phyloP scores from a whole-genome alignment of 805 yeast species.

The Starmerella floris region DNA sequence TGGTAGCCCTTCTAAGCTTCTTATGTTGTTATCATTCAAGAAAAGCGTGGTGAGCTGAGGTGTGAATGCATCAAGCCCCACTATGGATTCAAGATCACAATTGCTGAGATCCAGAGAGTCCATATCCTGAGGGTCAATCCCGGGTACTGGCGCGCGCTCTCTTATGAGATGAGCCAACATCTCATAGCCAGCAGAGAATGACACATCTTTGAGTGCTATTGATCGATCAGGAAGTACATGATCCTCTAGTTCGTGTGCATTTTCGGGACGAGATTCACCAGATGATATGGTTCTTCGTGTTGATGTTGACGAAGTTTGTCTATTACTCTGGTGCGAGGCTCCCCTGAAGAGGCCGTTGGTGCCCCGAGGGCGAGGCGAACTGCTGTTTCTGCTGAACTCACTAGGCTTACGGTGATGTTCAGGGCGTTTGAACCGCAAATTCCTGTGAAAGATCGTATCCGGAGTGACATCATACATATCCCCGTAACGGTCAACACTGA shows the following conservation, averaged over 20 bases:
- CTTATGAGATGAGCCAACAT: slow-evolving; percentile 9
- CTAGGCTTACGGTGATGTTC: background rate
- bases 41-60: slow-evolving; percentile 17
- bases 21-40: slow-evolving; percentile 13
- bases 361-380: background rate
- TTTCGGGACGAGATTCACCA: background rate
- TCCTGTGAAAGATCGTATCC: background rate
- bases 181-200: slow-evolving; percentile 13
- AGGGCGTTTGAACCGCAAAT: background rate
- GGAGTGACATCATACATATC: background rate
- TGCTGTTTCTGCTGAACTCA: background rate
- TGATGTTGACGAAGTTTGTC: background rate
- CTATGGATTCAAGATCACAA: slow-evolving; percentile 16
- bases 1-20: slow-evolving; percentile 20
- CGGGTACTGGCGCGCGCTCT: slow-evolving; percentile 7
- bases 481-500: too few relatives aligned
- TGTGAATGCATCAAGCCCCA: slow-evolving; percentile 17
- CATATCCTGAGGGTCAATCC: background rate
- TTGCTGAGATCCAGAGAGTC: slow-evolving; percentile 16
- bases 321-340: too few relatives aligned
- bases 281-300: background rate
- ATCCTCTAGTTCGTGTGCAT: background rate
- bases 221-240: background rate
- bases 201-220: slow-evolving; percentile 7
- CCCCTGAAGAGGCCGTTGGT: too few relatives aligned